Percentiles rank a stretch among this genome's conserved stretches.
These are phyloP conservation scores for Entomortierella parvispora DNA, from an alignment of 192 early-diverging fungal species.

Conservation along the genomic window DNA sequence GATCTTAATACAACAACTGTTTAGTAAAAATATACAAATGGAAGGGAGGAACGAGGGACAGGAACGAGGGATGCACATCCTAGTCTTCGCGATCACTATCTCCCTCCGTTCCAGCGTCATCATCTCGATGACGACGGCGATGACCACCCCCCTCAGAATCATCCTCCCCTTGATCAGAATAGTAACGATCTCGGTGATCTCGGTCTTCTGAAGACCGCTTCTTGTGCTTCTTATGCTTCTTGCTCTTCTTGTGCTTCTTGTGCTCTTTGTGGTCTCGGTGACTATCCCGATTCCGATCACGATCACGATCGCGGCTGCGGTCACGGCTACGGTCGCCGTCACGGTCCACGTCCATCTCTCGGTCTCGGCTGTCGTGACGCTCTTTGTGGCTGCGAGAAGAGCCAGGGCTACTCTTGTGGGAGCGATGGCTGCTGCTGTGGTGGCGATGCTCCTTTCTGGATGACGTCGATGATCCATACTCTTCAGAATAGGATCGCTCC, in stretches of 20 bases:
- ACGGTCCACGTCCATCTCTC: background rate
- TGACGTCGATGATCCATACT: constrained; percentile 26
- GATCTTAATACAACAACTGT: no score
- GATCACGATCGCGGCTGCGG: background rate
- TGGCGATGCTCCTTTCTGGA: constrained; percentile 25
- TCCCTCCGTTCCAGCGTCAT: constrained; percentile 5
- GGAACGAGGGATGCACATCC: no score
- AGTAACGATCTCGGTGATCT: constrained; percentile 3
- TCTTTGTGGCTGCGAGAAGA: no score
- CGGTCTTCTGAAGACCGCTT: constrained; percentile 48
- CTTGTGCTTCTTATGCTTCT: constrained; percentile 52
- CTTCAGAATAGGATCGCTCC: constrained; percentile 37
- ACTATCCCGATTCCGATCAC: background rate
- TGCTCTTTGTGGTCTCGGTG: constrained; percentile 32
- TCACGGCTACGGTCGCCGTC: background rate
- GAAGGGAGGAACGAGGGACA: no score
- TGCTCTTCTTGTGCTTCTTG: constrained; percentile 52
- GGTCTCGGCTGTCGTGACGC: background rate
- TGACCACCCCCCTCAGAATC: background rate
- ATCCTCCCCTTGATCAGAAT: no score
- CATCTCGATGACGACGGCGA: background rate
- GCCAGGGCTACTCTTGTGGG: no score
- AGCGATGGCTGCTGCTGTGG: constrained; percentile 13
- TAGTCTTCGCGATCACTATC: background rate
- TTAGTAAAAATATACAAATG: no score